These are phyloP conservation scores for Tulasnella sp. DNA, from an alignment of 768 basidiomycete genomes.

Conservation along the genomic window DNA sequence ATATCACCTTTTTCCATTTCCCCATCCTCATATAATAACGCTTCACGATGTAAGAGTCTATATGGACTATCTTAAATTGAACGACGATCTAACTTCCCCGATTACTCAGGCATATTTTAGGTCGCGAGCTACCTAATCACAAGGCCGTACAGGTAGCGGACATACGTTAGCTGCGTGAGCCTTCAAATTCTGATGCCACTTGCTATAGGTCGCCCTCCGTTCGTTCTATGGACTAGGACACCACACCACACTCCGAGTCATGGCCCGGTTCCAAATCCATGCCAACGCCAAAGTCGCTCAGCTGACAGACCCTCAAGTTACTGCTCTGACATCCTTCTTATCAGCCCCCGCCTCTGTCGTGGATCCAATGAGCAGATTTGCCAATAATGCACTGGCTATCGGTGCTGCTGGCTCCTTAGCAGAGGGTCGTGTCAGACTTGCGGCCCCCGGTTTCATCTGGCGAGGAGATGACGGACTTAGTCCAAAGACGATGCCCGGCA, in stretches of 20 bases:
- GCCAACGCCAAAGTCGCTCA: constrained; percentile 69
- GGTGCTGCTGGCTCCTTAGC: constrained; percentile 7
- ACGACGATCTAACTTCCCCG: no score
- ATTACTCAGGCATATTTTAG: constrained; percentile 15
- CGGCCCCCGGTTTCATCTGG: constrained; percentile 2
- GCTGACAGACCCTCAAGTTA: constrained; percentile 78
- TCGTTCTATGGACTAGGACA: constrained; percentile 82
- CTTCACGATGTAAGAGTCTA: no score
- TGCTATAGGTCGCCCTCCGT: constrained; percentile 92
- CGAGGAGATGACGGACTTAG: constrained; percentile 3
- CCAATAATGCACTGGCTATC: not conserved
- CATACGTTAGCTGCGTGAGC: not conserved
- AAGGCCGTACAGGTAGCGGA: constrained; percentile 11
- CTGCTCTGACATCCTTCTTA: constrained; percentile 85
- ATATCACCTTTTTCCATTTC: not conserved
- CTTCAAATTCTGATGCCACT: not conserved
- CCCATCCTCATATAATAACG: not conserved
- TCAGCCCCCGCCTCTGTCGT: constrained; percentile 55
- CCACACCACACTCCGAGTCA: constrained; percentile 63
- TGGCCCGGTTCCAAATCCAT: constrained; percentile 88
- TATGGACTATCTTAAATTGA: no score
- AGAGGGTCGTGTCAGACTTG: not conserved
- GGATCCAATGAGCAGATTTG: constrained; percentile 6
- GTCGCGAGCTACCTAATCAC: constrained; percentile 14
- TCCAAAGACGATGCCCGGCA: not conserved